Base-by-base conservation (phyloP, 257 asterid species). In the Parsonsia alboflavescens region DNA sequence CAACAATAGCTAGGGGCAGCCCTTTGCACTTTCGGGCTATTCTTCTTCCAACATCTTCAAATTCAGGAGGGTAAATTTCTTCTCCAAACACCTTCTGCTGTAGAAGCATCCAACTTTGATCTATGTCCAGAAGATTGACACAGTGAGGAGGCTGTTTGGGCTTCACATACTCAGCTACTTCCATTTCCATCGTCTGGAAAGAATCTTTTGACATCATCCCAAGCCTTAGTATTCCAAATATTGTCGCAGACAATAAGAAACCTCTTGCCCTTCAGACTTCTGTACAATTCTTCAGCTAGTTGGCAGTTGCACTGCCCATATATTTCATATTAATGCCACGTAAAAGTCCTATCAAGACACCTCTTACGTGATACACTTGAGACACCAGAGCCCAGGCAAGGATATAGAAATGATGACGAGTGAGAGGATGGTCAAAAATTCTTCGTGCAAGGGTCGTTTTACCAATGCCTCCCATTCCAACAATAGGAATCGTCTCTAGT, bases 91-190 rank as follows among this genome's bases (percentile, higher is more conserved):
- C 24, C 26, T 36, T 52, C 46, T 16, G 28, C 19, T 61, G 7
- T 0, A 66, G 57, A 6, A 75, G 56, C 41, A 21, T 24, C 73
- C 78, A 75, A 52, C 78, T 53, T 0, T 66, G 13, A 6, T 53
- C 46, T 10, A 17, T 19, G 21, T 39, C 21, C 0, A 66, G 33
- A 41, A 66, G 45, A 10, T 45, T 42, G 70, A 42, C 21, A 15
- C 8, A 5, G 63, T 61, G 70, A 42, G 70, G 69, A 24, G 39
- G 41, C 17, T 24, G 17, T 8, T n/a, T 33, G 22, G 48, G n/a
- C 9, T 17, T 17, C n/a, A 61, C 68, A 30, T 61, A 36, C 13
- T 61, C 10, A 12, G 68, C 68, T 11, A 61, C 41, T 13, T 30
- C 16, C n/a, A 1, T 28, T n/a, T n/a, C n/a, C n/a, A n/a, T n/a